Evolutionary conservation across 345 rosid genomes (phyloP).

Genomic region (Dipteronia sinensis): DNA sequence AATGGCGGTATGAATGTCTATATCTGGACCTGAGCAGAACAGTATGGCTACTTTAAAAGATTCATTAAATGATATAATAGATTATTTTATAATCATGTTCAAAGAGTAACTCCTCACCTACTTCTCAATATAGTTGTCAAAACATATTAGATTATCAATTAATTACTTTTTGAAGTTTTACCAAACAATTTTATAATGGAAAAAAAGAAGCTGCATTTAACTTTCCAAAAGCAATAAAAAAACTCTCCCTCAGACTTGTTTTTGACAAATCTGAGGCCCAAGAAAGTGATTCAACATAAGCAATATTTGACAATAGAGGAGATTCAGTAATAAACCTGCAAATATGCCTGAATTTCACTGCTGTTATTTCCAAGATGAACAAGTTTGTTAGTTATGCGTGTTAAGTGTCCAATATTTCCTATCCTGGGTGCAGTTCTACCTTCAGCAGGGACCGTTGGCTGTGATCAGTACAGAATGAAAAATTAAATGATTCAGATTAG

Average conservation of each 20-base stretch:
- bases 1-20: no score
- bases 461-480: conserved; percentile 34
- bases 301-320: neutral
- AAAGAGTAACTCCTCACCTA: neutral
- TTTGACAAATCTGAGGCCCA: neutral
- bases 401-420: conserved; percentile 89
- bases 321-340: conserved; percentile 59
- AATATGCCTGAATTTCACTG: conserved; percentile 54
- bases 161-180: neutral
- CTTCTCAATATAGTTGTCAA: neutral
- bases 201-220: neutral
- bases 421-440: conserved; percentile 67
- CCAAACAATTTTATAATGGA: neutral
- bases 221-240: neutral
- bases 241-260: neutral
- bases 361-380: conserved; percentile 68
- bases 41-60: no score
- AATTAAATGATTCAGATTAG: conserved; percentile 14
- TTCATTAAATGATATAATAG: no score
- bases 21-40: no score
- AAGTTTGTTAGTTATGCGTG: conserved; percentile 84
- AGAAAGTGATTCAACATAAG: conserved; percentile 12
- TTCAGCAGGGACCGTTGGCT: conserved; percentile 79
- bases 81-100: neutral
- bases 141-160: neutral